These are phyloP conservation scores for Coemansia sp. DNA, from an alignment of 192 early-diverging fungal species.

Conservation along the genomic window DNA sequence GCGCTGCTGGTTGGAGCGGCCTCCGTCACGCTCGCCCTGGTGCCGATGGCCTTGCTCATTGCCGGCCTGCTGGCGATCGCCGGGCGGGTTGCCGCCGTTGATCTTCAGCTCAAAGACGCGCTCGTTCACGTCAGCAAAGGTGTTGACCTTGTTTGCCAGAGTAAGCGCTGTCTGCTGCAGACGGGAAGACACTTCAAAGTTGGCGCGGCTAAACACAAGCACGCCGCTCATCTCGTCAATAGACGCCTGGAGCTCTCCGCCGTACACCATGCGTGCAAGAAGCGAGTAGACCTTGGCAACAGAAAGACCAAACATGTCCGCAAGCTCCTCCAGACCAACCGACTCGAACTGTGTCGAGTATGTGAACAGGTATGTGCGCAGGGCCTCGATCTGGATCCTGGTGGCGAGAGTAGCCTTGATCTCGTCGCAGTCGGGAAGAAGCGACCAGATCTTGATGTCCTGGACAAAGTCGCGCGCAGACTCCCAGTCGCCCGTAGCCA, in stretches of 20 bases:
- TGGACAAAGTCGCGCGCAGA: slow-evolving; percentile 78
- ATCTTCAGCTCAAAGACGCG: slow-evolving; percentile 79
- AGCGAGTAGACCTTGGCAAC: slow-evolving; percentile 65
- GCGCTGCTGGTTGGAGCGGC: slow-evolving; percentile 46
- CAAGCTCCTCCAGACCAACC: slow-evolving; percentile 77
- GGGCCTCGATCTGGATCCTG: slow-evolving; percentile 94
- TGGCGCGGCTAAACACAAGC: slow-evolving; percentile 77
- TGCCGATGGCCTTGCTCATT: slow-evolving; percentile 27
- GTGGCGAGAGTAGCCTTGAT: slow-evolving; percentile 88
- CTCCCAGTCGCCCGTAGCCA: slow-evolving; percentile 93
- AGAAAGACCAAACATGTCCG: slow-evolving; percentile 85
- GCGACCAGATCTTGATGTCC: slow-evolving; percentile 95
- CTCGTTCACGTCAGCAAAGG: slow-evolving; percentile 90
- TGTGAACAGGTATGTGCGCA: slow-evolving; percentile 95
- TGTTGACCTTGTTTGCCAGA: slow-evolving; percentile 83
- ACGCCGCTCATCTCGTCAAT: slow-evolving; percentile 81
- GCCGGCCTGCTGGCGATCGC: slow-evolving; percentile 43
- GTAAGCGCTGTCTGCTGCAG: slow-evolving; percentile 85
- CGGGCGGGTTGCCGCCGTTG: slow-evolving; percentile 45
- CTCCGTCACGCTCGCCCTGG: slow-evolving; percentile 36
- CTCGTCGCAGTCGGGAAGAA: slow-evolving; percentile 71
- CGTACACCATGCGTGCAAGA: slow-evolving; percentile 92
- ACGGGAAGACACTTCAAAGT: slow-evolving; percentile 64
- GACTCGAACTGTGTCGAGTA: slow-evolving; percentile 90
- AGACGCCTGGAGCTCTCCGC: slow-evolving; percentile 85